These are phyloP conservation scores for Clarkia xantiana DNA, from an alignment of 345 rosid species.

Conservation along the genomic window DNA sequence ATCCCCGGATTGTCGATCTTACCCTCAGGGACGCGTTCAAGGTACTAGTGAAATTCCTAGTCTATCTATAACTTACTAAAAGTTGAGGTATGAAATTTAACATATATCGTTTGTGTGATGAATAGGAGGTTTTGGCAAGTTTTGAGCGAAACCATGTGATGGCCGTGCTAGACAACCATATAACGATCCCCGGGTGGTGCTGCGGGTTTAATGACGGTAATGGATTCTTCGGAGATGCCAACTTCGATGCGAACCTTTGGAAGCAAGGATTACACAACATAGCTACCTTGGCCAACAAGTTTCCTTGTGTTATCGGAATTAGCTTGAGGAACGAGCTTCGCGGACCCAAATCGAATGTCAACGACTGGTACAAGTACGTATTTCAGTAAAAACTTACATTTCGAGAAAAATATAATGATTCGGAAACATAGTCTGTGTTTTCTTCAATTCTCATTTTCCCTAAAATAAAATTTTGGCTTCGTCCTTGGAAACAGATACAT, in stretches of 20 bases:
- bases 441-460: no score
- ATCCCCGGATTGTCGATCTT: conserved; percentile 12
- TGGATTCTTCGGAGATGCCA: conserved; percentile 30
- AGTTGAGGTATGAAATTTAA: background rate
- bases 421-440: no score
- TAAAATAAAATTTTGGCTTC: background rate
- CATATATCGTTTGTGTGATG: background rate
- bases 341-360: conserved; percentile 22
- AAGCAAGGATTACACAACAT: conserved; percentile 13
- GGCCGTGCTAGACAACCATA: conserved; percentile 38
- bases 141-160: conserved; percentile 17
- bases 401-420: no score
- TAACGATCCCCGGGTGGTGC: no score
- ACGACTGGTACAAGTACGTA: conserved; percentile 26
- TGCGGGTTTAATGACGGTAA: conserved; percentile 28
- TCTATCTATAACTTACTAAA: no score
- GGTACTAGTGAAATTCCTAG: no score
- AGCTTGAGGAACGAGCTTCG: no score
- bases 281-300: no score
- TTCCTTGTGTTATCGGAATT: no score
- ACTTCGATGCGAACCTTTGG: conserved; percentile 28
- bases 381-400: no score
- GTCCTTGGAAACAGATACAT: background rate
- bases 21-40: conserved; percentile 12
- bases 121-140: conserved; percentile 12